Conservation (phyloP, 179 eudicot genomes). For the Spinacia oleracea region DNA sequence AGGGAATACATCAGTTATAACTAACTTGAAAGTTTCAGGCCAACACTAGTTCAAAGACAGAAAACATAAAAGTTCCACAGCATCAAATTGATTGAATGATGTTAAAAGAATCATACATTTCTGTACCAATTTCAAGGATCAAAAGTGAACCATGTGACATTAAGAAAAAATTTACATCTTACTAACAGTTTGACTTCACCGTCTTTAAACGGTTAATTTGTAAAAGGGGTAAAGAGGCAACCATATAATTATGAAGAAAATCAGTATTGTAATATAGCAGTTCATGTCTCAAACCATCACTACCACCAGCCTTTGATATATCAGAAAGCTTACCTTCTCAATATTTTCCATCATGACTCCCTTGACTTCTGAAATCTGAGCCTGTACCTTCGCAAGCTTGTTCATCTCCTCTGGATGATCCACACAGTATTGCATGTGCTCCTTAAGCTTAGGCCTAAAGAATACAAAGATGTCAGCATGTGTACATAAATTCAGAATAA, state of each 20-base stretch:
- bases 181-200: neutral
- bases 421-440: slow-evolving; percentile 21
- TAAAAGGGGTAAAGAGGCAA: neutral
- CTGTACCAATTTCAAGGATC: neutral
- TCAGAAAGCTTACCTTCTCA: slow-evolving; percentile 10
- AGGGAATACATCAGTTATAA: neutral
- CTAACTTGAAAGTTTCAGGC: neutral
- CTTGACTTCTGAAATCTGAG: slow-evolving; percentile 22
- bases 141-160: neutral
- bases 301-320: neutral
- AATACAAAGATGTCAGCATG: neutral
- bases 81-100: neutral
- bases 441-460: slow-evolving; percentile 15
- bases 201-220: neutral
- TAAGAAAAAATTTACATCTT: neutral
- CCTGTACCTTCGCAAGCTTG: slow-evolving; percentile 21
- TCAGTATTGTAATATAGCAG: neutral
- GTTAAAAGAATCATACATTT: too few relatives aligned
- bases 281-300: neutral
- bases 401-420: slow-evolving; percentile 24
- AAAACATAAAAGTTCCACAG: neutral
- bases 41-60: too few relatives aligned
- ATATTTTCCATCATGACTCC: slow-evolving; percentile 20
- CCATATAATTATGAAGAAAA: neutral
- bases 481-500: neutral